Percentiles rank a stretch among this genome's conserved stretches.
Evolutionary conservation across 768 basidiomycete species (phyloP).

Genomic region (Chalciporus sphaerocephalus): DNA sequence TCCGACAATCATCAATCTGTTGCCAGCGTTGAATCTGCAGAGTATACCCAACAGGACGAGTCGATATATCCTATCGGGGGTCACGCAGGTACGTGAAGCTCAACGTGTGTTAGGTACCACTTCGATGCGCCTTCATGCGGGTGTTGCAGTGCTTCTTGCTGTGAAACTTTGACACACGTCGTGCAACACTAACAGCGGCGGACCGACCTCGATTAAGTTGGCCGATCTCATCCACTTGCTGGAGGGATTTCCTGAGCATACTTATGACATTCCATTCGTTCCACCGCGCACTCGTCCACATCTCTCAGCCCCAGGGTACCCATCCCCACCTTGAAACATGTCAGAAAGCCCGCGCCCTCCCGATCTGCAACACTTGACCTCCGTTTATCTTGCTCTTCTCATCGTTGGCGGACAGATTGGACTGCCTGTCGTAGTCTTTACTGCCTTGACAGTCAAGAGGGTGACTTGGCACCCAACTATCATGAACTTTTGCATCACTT

Average conservation of each 20-base stretch:
- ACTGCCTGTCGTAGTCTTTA: constrained; percentile 45
- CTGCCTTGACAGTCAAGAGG: constrained; percentile 40
- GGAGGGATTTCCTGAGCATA: not conserved
- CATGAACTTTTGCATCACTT: constrained; percentile 54
- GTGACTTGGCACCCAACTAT: constrained; percentile 47
- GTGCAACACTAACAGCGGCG: constrained; percentile 4
- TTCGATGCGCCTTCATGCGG: not conserved
- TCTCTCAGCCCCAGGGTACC: not conserved
- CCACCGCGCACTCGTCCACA: not conserved
- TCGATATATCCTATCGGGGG: constrained; percentile 27
- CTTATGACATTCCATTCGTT: not conserved
- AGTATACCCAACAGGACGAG: constrained; percentile 5
- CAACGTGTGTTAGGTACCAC: not conserved
- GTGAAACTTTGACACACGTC: not conserved
- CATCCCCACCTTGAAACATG: constrained; percentile 3
- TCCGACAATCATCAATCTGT: constrained; percentile 2
- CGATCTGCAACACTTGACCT: constrained; percentile 29
- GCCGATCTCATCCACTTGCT: constrained; percentile 3
- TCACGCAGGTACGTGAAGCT: constrained; percentile 1
- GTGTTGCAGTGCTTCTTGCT: constrained; percentile 6
- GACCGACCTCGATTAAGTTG: not conserved
- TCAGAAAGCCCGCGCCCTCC: constrained; percentile 11
- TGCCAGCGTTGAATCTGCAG: constrained; percentile 11
- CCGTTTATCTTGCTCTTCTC: constrained; percentile 45
- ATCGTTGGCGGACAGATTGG: constrained; percentile 51